phyloP scores from a whole-genome alignment of 129 eudicot genomes.

The Escallonia rubra region DNA sequence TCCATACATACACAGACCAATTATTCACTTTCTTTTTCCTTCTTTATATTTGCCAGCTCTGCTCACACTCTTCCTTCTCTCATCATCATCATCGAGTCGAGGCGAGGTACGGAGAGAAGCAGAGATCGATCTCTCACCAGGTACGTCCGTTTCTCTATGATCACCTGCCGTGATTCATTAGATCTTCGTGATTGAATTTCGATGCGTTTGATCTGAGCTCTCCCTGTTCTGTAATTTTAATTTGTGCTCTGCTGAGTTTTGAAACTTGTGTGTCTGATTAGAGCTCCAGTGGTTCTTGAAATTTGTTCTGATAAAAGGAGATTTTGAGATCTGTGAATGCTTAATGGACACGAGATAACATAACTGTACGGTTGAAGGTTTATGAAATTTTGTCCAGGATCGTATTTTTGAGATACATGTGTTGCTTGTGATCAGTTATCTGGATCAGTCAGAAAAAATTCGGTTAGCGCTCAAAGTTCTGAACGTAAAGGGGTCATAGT shows the following conservation, averaged over 20 bases:
- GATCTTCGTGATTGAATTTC: not conserved
- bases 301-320: no score
- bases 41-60: slow-evolving; percentile 31
- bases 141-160: not conserved
- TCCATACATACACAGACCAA: slow-evolving; percentile 15
- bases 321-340: no score
- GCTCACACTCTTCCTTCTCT: slow-evolving; percentile 14
- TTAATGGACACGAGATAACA: no score
- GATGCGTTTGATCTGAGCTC: not conserved
- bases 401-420: no score
- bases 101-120: not conserved
- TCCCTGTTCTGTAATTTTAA: not conserved
- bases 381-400: no score
- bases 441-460: no score
- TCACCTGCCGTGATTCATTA: not conserved
- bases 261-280: not conserved
- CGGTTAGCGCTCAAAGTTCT: no score
- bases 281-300: no score
- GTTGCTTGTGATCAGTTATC: no score
- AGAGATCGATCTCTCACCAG: slow-evolving; percentile 5
- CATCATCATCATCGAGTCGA: slow-evolving; percentile 6
- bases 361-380: no score
- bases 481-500: no score
- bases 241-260: not conserved
- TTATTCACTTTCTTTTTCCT: slow-evolving; percentile 17